phyloP scores from a whole-genome alignment of 176 grass and related monocot genomes.

The Calamus simplicifolius region DNA sequence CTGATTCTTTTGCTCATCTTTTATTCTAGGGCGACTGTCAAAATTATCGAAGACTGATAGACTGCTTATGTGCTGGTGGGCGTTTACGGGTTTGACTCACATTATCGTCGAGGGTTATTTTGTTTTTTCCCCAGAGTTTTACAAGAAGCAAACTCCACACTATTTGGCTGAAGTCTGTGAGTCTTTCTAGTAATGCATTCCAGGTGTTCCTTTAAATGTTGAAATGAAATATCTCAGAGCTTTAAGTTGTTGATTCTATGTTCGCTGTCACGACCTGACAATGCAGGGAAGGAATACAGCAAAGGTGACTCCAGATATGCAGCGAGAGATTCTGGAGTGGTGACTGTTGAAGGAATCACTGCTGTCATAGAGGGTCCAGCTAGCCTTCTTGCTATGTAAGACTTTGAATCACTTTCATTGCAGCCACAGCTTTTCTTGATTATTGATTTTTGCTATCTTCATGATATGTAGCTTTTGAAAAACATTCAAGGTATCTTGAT shows the following conservation, averaged over 20 bases:
- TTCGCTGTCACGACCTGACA: slow-evolving; percentile 4
- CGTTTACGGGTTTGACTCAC: slow-evolving; percentile 82
- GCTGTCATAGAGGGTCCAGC: slow-evolving; percentile 80
- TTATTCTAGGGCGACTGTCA: slow-evolving; percentile 33
- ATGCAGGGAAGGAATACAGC: slow-evolving; percentile 92
- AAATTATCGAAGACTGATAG: slow-evolving; percentile 54
- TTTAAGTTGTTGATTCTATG: background rate
- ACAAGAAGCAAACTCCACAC: slow-evolving; percentile 46
- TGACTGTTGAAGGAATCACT: slow-evolving; percentile 71
- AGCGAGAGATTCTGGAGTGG: slow-evolving; percentile 54
- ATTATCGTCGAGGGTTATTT: slow-evolving; percentile 76
- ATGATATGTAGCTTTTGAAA: too few species aligned
- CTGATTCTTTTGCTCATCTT: background rate
- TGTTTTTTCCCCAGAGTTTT: slow-evolving; percentile 60
- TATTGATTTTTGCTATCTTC: too few species aligned
- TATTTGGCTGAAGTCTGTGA: slow-evolving; percentile 89
- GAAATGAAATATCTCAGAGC: too few species aligned
- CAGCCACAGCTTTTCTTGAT: too few species aligned
- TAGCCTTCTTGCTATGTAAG: slow-evolving; percentile 43
- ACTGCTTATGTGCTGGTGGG: slow-evolving; percentile 92
- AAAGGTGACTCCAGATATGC: slow-evolving; percentile 92
- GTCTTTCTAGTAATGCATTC: slow-evolving; percentile 5
- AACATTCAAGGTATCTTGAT: too few species aligned
- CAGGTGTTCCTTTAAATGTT: too few species aligned
- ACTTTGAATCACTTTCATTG: background rate